Evolutionary conservation across 345 rosid species (phyloP).

Genomic region (Aethionema arabicum): DNA sequence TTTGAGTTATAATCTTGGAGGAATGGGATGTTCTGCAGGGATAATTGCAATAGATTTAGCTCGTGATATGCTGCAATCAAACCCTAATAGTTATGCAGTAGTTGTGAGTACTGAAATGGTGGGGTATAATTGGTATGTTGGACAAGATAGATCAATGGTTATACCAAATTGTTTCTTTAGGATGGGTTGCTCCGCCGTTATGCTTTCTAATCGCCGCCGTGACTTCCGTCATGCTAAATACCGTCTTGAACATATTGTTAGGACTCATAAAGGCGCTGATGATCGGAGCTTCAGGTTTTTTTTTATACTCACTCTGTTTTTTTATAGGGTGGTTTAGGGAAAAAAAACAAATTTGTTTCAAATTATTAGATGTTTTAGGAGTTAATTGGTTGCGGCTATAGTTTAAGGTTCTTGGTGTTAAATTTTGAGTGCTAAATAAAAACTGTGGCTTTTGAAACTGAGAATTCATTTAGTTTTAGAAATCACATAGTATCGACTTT

Average conservation of each 20-base stretch:
- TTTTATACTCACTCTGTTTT: not conserved
- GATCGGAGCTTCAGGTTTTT: slow-evolving; percentile 91
- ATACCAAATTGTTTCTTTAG: slow-evolving; percentile 85
- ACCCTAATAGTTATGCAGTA: slow-evolving; percentile 71
- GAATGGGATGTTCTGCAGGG: slow-evolving; percentile 97
- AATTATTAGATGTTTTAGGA: too few species aligned
- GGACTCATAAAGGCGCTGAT: slow-evolving; percentile 92
- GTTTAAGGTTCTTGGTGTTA: too few species aligned
- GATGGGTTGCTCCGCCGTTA: slow-evolving; percentile 88
- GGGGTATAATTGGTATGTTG: slow-evolving; percentile 86
- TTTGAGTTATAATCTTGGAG: slow-evolving; percentile 87
- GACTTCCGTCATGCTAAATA: slow-evolving; percentile 77
- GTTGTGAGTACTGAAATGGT: slow-evolving; percentile 96
- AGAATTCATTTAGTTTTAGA: too few species aligned
- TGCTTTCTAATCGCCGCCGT: slow-evolving; percentile 76
- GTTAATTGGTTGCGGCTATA: too few species aligned
- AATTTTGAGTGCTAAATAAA: too few species aligned
- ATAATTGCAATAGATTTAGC: slow-evolving; percentile 81
- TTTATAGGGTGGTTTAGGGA: not conserved
- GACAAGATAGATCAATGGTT: slow-evolving; percentile 75
- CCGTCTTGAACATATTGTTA: slow-evolving; percentile 81
- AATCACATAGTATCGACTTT: too few species aligned
- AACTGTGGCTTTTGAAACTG: too few species aligned
- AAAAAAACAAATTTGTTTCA: too few species aligned
- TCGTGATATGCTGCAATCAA: slow-evolving; percentile 90